phyloP scores from a whole-genome alignment of 495 filamentous ascomycete genomes.

The Xylaria flabelliformis region DNA sequence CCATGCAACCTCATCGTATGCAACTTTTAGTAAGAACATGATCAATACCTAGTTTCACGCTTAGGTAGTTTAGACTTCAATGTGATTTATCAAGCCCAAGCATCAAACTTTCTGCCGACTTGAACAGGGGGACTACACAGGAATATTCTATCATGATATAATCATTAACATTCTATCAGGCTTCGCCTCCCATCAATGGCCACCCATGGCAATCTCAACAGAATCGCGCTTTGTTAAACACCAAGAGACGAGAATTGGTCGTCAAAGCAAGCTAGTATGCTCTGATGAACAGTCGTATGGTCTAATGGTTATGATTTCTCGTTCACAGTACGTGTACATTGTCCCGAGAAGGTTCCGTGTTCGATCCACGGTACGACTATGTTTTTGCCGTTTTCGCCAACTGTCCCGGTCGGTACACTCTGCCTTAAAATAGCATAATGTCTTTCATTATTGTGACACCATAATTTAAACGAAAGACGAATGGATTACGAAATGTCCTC shows the following conservation, averaged over 20 bases:
- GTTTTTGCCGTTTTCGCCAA: not conserved
- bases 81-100: no score
- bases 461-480: no score
- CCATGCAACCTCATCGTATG: not conserved
- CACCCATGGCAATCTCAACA: not conserved
- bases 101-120: no score
- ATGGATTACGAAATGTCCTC: no score
- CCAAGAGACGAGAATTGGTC: rapidly evolving
- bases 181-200: not conserved
- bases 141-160: no score
- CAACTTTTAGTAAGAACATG: not conserved
- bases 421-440: no score
- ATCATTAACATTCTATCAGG: no score
- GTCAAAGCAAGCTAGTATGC: not conserved
- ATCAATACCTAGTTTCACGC: not conserved
- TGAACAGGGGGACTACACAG: no score
- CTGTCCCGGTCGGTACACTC: no score
- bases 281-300: conserved; percentile 41
- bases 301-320: conserved; percentile 61
- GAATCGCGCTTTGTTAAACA: not conserved
- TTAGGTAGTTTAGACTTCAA: no score
- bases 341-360: conserved; percentile 57
- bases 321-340: conserved; percentile 47
- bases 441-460: no score
- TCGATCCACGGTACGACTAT: conserved; percentile 57